A percentile compares a stretch with the other conserved stretches of the same genome.
Conservation (phyloP, 2,329 filamentous ascomycete species). For the Saccharata proteae region DNA sequence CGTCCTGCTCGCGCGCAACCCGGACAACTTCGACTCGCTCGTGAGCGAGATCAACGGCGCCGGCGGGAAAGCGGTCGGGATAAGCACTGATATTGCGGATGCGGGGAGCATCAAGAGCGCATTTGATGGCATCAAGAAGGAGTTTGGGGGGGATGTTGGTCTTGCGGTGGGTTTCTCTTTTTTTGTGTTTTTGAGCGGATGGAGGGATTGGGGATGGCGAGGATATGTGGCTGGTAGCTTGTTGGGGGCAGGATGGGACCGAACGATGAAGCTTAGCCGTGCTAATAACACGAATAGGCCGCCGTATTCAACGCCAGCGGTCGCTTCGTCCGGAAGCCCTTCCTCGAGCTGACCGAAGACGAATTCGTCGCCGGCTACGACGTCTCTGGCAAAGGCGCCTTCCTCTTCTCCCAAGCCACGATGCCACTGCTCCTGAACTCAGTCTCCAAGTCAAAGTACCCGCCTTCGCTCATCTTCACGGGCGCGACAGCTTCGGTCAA, state of each 20-base stretch:
- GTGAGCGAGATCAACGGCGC: slow-evolving; percentile 54
- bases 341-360: slow-evolving; percentile 47
- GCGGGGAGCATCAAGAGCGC: slow-evolving; percentile 43
- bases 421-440: slow-evolving; percentile 54
- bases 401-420: slow-evolving; percentile 60
- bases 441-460: slow-evolving; percentile 38
- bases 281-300: slow-evolving; percentile 25
- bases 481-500: slow-evolving; percentile 73
- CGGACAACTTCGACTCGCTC: slow-evolving; percentile 52
- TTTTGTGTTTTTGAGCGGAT: slow-evolving; percentile 26
- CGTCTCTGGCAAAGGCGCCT: slow-evolving; percentile 48
- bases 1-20: slow-evolving; percentile 58
- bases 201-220: slow-evolving; percentile 32
- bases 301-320: slow-evolving; percentile 61
- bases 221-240: slow-evolving; percentile 11
- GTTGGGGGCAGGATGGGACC: slow-evolving; percentile 43
- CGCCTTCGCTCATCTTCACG: slow-evolving; percentile 73
- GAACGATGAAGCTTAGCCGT: too few relatives aligned
- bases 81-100: slow-evolving; percentile 53
- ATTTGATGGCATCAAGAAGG: slow-evolving; percentile 49
- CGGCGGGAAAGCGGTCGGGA: slow-evolving; percentile 60
- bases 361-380: slow-evolving; percentile 42
- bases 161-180: slow-evolving; percentile 17
- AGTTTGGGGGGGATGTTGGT: slow-evolving; percentile 39
- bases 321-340: slow-evolving; percentile 45